Base-by-base conservation (phyloP, 2,329 filamentous ascomycete species). In the Pseudogymnoascus verrucosus region DNA sequence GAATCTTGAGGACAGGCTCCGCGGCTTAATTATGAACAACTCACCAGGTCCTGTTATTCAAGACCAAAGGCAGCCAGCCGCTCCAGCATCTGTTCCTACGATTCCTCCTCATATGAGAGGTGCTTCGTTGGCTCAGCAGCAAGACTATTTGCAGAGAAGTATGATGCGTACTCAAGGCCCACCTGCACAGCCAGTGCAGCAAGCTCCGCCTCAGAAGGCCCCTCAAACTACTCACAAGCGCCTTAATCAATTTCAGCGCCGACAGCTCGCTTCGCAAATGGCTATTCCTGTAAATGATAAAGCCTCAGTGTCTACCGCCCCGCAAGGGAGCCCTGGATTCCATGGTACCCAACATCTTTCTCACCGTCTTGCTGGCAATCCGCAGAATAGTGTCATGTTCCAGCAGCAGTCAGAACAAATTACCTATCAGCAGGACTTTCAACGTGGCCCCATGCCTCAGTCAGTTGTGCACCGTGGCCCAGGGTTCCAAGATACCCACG, bases 1-100 rank as follows among this genome's bases (percentile, higher is more conserved):
- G 0, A 54, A 68, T 40, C 75, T 87, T 6, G 86, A 89, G 70
- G 78, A 82, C 60, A 83, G 80, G 62, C 74, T 89, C 40, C 81
- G 84, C 54, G 78, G 76, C 65, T 80, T 89, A 73, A 87, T 87
- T 31, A 76, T 89, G 60, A 79, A 77, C 66, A 84, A 84, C 70
- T 75, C 77, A 60, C 74, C 72, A 64, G 64, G 70, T 64, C 65
- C 67, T 63, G 69, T 73, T 31, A 67, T 23, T 63, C 51, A 64
- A 62, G 28, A 34, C 2, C 34, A 51, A 28, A 19, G 54, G 11
- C 28, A 34, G 23, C 40, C 64, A 62, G 51, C 42, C 64, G 21
- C 65, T 64, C 62, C 60, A 61, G 47, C 47, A 61, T 62, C 59
- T 31, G 14, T 31, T 26, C 61, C 64, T 19, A 51, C 62, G 23